phyloP scores from a whole-genome alignment of 495 filamentous ascomycete genomes.

The Neurospora tetrasperma region DNA sequence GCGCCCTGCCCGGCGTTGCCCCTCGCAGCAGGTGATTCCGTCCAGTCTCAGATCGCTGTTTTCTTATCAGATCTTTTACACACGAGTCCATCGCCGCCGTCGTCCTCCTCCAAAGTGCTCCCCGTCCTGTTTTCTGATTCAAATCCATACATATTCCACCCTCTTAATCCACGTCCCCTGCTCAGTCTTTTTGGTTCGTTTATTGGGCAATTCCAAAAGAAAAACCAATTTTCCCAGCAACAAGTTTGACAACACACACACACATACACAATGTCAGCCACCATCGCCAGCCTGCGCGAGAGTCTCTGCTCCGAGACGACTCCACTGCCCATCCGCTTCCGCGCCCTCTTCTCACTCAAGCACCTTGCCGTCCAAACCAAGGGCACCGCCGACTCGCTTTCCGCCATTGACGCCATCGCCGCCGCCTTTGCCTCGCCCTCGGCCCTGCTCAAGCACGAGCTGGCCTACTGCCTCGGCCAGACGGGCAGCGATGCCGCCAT shows the following conservation, averaged over 20 bases:
- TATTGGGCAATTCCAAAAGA: too few relatives aligned
- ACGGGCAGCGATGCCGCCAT: slow-evolving; percentile 65
- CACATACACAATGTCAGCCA: slow-evolving; percentile 6
- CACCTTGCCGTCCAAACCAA: slow-evolving; percentile 67
- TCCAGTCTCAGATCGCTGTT: neutral
- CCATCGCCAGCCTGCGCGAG: slow-evolving; percentile 55
- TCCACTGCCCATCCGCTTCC: slow-evolving; percentile 82
- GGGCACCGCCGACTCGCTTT: slow-evolving; percentile 48
- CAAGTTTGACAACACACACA: neutral
- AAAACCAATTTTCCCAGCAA: too few relatives aligned
- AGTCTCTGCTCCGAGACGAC: slow-evolving; percentile 67
- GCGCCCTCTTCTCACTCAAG: slow-evolving; percentile 95
- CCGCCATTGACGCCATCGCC: slow-evolving; percentile 86
- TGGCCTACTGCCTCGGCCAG: slow-evolving; percentile 96
- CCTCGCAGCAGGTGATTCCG: neutral
- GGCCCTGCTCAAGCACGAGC: slow-evolving; percentile 83
- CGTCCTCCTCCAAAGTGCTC: neutral
- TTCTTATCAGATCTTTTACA: neutral
- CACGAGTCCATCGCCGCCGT: neutral
- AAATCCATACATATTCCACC: slow-evolving; percentile 8
- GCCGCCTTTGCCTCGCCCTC: slow-evolving; percentile 78
- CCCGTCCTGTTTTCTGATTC: neutral
- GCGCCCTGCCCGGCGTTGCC: neutral
- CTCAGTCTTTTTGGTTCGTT: too few relatives aligned
- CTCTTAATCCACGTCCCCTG: slow-evolving; percentile 6